These are phyloP conservation scores for Fraxinus angustifolia DNA, from an alignment of 305 asterid species.

Conservation along the genomic window DNA sequence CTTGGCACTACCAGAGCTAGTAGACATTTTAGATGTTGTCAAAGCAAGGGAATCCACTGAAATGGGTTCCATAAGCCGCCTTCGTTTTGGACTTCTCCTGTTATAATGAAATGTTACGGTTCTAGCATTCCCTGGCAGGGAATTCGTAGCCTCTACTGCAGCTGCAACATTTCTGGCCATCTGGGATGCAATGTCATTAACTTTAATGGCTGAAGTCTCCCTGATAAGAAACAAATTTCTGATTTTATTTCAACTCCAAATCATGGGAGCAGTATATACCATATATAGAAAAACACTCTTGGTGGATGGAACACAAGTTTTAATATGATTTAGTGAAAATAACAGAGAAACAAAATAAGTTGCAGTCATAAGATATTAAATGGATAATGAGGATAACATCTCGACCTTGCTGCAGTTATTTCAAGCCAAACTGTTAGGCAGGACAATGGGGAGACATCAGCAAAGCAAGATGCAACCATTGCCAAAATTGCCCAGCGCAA, in stretches of 20 bases:
- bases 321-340: background rate
- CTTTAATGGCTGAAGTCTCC: conserved; percentile 97
- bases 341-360: conserved; percentile 20
- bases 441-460: conserved; percentile 78
- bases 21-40: conserved; percentile 43
- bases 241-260: conserved; percentile 24
- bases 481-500: conserved; percentile 97
- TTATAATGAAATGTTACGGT: conserved; percentile 67
- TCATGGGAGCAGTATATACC: conserved; percentile 11
- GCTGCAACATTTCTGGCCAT: conserved; percentile 87
- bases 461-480: conserved; percentile 90
- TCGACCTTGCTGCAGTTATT: conserved; percentile 94
- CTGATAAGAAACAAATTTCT: conserved; percentile 43
- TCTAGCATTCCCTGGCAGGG: conserved; percentile 67
- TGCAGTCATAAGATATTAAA: conserved; percentile 12
- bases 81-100: conserved; percentile 79
- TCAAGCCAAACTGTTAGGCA: conserved; percentile 97
- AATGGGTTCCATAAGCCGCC: conserved; percentile 69
- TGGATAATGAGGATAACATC: conserved; percentile 25
- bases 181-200: conserved; percentile 84
- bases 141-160: conserved; percentile 87
- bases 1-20: conserved; percentile 40
- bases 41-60: conserved; percentile 40
- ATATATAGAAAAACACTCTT: conserved; percentile 13
- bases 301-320: background rate